A percentile compares a stretch with the other conserved stretches of the same genome.
These are phyloP conservation scores for Axilococcus clingmanii DNA, from an alignment of 139 green algal genomes.

Conservation along the genomic window DNA sequence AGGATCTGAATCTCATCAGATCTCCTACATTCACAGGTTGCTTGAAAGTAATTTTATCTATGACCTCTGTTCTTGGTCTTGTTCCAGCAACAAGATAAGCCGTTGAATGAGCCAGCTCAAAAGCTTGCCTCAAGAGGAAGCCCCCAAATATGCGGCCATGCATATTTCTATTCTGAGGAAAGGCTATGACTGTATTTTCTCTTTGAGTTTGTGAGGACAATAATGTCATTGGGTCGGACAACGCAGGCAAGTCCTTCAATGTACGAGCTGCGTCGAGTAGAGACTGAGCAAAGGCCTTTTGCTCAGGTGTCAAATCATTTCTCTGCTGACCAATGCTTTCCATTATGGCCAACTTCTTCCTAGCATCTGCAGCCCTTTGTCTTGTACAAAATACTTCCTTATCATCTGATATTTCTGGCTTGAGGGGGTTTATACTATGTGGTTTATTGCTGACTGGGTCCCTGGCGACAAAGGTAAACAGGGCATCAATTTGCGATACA, in stretches of 20 bases:
- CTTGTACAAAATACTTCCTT: conserved; percentile 30
- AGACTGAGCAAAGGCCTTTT: neutral
- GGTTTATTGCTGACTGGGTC: conserved; percentile 39
- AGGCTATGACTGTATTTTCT: conserved; percentile 65
- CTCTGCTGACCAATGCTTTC: neutral
- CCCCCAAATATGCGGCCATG: conserved; percentile 71
- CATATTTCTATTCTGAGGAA: conserved; percentile 76
- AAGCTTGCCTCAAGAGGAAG: conserved; percentile 79
- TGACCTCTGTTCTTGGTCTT: conserved; percentile 30
- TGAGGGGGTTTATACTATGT: conserved; percentile 42
- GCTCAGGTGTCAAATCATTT: neutral
- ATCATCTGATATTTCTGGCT: conserved; percentile 27
- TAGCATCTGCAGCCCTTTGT: conserved; percentile 29
- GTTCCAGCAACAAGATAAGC: conserved; percentile 66
- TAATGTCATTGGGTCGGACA: conserved; percentile 27
- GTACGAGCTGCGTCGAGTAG: conserved; percentile 1
- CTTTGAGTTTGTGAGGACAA: conserved; percentile 42
- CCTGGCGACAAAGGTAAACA: conserved; percentile 68
- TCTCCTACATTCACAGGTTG: conserved; percentile 70
- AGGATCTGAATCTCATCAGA: conserved; percentile 52
- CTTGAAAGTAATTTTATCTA: conserved; percentile 47
- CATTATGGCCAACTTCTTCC: conserved; percentile 13
- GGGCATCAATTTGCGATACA: neutral
- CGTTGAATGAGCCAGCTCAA: conserved; percentile 73
- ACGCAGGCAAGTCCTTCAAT: conserved; percentile 40